Conservation (phyloP, 2,329 filamentous ascomycete species). For the Myrmaecium sp. region DNA sequence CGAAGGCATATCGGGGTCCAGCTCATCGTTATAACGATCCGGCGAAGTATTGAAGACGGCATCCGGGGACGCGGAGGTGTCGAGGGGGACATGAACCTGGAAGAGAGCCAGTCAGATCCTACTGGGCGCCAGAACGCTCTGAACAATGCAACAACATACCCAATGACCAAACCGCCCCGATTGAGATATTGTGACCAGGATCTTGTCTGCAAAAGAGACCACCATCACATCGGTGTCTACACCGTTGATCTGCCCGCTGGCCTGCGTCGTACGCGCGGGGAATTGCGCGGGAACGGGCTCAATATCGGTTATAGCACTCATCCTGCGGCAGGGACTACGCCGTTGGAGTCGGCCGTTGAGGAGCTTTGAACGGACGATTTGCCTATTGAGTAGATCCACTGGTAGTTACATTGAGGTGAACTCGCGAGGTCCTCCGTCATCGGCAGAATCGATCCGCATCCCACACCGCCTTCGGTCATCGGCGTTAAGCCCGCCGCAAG, state of each 20-base stretch:
- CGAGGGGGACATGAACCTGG: slow-evolving; percentile 66
- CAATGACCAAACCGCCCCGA: slow-evolving; percentile 77
- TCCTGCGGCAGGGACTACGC: no score
- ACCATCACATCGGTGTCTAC: slow-evolving; percentile 54
- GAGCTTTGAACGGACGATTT: neutral
- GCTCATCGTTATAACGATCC: slow-evolving; percentile 16
- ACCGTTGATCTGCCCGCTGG: slow-evolving; percentile 45
- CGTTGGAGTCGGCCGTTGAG: neutral
- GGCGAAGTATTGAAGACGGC: slow-evolving; percentile 45
- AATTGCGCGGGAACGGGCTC: slow-evolving; percentile 38
- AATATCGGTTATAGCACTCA: no score
- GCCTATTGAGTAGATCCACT: neutral
- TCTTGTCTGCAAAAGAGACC: slow-evolving; percentile 72
- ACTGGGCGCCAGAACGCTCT: neutral
- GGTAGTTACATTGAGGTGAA: neutral
- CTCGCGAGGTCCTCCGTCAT: no score
- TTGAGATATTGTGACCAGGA: slow-evolving; percentile 78
- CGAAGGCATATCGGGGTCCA: slow-evolving; percentile 22
- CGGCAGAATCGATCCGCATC: no score
- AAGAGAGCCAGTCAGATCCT: neutral
- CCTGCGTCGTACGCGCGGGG: slow-evolving; percentile 42
- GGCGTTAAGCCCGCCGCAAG: neutral
- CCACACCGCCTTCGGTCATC: slow-evolving; percentile 8
- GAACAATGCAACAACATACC: slow-evolving; percentile 36
- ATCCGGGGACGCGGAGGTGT: slow-evolving; percentile 43